Conservation (phyloP, 331 rosid genomes). For the Dryas integrifolia region DNA sequence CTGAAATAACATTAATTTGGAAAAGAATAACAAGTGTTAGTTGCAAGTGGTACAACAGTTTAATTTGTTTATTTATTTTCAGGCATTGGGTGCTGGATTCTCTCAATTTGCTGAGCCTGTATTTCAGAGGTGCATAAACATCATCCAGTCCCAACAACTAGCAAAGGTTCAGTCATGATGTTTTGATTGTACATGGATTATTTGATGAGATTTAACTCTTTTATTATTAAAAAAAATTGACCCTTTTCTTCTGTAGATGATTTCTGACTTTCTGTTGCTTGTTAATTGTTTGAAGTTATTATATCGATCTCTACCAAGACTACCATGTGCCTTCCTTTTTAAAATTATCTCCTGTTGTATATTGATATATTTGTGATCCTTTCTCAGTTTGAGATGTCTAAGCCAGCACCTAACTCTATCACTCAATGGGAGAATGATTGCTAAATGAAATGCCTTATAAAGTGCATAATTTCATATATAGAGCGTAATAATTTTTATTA, state of each 20-base stretch:
- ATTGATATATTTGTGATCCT: neutral
- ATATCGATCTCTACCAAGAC: neutral
- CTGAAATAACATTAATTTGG: neutral
- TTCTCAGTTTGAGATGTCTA: too few species aligned
- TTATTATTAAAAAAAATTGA: neutral
- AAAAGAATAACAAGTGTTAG: neutral
- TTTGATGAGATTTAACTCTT: neutral
- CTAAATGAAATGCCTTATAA: neutral
- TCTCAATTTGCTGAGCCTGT: slow-evolving; percentile 91
- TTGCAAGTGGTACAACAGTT: slow-evolving; percentile 1
- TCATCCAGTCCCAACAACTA: slow-evolving; percentile 82
- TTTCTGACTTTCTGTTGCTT: neutral
- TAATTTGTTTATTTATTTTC: slow-evolving; percentile 31
- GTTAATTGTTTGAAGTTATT: neutral
- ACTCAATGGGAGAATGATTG: neutral
- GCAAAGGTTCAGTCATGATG: slow-evolving; percentile 60
- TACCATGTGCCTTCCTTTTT: neutral
- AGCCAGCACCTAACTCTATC: neutral
- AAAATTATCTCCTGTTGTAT: too few species aligned
- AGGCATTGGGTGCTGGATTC: slow-evolving; percentile 94
- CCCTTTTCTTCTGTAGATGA: neutral
- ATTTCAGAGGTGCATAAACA: slow-evolving; percentile 90
- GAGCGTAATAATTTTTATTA: neutral
- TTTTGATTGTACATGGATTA: neutral
- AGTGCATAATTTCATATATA: neutral